A percentile compares a stretch with the other conserved stretches of the same genome.
phyloP scores from a whole-genome alignment of 108 stramenopile genomes.

The Nitzschia putrida region DNA sequence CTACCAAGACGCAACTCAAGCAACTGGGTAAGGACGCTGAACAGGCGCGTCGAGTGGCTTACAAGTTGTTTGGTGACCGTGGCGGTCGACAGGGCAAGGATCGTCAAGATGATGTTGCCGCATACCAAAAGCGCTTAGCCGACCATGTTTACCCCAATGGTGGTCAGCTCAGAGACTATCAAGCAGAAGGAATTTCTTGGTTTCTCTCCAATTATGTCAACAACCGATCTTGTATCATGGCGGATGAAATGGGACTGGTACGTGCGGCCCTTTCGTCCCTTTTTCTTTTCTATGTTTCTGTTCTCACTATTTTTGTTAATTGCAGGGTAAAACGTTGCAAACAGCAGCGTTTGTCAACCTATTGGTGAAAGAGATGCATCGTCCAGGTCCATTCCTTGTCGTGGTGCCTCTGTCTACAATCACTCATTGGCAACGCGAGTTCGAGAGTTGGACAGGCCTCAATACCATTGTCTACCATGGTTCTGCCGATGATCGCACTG shows the following conservation, averaged over 20 bases:
- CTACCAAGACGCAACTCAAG: conserved; percentile 46
- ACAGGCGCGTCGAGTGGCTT: conserved; percentile 47
- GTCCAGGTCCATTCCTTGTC: conserved; percentile 79
- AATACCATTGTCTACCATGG: conserved; percentile 97
- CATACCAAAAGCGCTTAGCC: conserved; percentile 58
- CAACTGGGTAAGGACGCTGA: conserved; percentile 32
- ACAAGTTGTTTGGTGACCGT: conserved; percentile 75
- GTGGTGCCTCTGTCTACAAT: conserved; percentile 93
- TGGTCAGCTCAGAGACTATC: conserved; percentile 88
- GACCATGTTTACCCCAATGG: conserved; percentile 69
- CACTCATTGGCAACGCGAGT: conserved; percentile 94
- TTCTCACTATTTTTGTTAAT: neutral
- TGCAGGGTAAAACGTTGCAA: conserved; percentile 75
- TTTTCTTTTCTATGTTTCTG: neutral
- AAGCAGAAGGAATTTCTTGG: conserved; percentile 94
- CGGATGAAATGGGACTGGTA: conserved; percentile 97
- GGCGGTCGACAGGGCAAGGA: conserved; percentile 34
- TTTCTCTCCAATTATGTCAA: conserved; percentile 82
- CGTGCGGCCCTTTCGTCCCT: neutral
- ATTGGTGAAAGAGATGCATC: conserved; percentile 50
- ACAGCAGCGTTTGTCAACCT: conserved; percentile 81
- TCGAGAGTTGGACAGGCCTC: conserved; percentile 88
- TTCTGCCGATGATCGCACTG: conserved; percentile 67
- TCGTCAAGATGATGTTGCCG: conserved; percentile 45
- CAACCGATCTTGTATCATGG: conserved; percentile 80